Base-by-base conservation (phyloP, 2,329 filamentous ascomycete genomes). In the Zasmidium citrigriseum region DNA sequence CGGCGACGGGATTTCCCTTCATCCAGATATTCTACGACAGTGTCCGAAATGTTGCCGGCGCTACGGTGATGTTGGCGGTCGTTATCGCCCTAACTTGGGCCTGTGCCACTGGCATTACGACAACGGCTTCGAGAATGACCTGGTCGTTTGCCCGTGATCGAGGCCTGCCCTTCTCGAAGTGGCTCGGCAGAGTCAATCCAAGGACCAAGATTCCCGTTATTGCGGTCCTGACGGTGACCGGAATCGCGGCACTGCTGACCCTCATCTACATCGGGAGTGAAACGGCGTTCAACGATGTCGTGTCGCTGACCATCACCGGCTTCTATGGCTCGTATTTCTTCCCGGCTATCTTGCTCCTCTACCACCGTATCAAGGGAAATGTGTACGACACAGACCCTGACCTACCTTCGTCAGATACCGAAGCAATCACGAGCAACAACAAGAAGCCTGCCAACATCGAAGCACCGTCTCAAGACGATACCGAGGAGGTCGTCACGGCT, bases 21-120 rank as follows among this genome's bases (percentile, higher is more conserved):
- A 76, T 81, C 64, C 77, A 82, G 38, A 78, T 82, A 38, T 82
- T 86, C 55, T 69, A 72, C 50, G 67, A 80, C 57, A 78, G 78
- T 7, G 80, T 79, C 1, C 62, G 64, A 24, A 80, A 75, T 14
- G 65, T 71, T 3, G 73, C 71, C 0, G 77, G 77, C 1, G 78
- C 80, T 1, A 79, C 77, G 4, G 75, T 77, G 7, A 79, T 85
- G 72, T 73, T 77, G 0, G 73, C 76, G 2, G 72, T 82, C 7
- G 72, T 82, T 5, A 62, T 72, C n/a, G 54, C 59, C 10, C 54
- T 74, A 46, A 73, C 70, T 1, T 73, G 70, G 67, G 63, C 68
- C 1, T 73, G 71, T 54, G 61, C 70, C 1, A 71, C 66, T n/a
- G 72, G 72, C 7, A 73, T 73, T 57, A 72, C 69, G 63, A 77